Percentiles rank a stretch among this genome's conserved stretches.
phyloP scores from a whole-genome alignment of 768 basidiomycete genomes.

The Leccinum boreale region DNA sequence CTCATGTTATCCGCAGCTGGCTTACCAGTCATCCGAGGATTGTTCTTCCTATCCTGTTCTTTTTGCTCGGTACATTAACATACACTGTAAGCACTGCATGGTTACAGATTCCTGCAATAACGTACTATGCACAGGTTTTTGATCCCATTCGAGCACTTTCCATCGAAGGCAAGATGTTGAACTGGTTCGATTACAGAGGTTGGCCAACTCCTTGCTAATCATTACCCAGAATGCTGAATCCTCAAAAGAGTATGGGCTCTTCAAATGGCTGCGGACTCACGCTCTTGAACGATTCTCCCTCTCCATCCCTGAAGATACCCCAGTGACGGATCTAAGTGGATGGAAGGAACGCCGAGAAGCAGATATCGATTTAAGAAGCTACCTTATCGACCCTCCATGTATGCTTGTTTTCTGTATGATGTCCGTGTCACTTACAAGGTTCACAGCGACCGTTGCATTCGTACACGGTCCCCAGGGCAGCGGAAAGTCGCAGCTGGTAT shows the following conservation, averaged over 20 bases:
- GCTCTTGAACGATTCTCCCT: conserved; percentile 51
- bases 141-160: conserved; percentile 86
- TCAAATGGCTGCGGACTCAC: conserved; percentile 71
- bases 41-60: conserved; percentile 74
- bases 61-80: conserved; percentile 85
- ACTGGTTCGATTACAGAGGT: conserved; percentile 84
- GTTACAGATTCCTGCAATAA: neutral
- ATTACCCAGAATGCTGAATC: neutral
- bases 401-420: conserved; percentile 20
- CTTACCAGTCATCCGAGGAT: conserved; percentile 84
- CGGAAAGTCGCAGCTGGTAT: conserved; percentile 66
- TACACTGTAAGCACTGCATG: conserved; percentile 63
- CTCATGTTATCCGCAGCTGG: conserved; percentile 73
- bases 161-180: conserved; percentile 75
- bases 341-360: conserved; percentile 90
- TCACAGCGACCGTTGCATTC: conserved; percentile 68
- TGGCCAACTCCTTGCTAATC: conserved; percentile 12
- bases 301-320: conserved; percentile 16
- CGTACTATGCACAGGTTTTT: conserved; percentile 60
- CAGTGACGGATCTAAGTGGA: conserved; percentile 37
- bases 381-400: conserved; percentile 79
- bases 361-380: conserved; percentile 59
- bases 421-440: conserved; percentile 5
- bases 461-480: conserved; percentile 83
- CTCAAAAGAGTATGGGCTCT: conserved; percentile 60